These are phyloP conservation scores for Penstemon newberryi DNA, from an alignment of 257 asterid species.

Conservation along the genomic window DNA sequence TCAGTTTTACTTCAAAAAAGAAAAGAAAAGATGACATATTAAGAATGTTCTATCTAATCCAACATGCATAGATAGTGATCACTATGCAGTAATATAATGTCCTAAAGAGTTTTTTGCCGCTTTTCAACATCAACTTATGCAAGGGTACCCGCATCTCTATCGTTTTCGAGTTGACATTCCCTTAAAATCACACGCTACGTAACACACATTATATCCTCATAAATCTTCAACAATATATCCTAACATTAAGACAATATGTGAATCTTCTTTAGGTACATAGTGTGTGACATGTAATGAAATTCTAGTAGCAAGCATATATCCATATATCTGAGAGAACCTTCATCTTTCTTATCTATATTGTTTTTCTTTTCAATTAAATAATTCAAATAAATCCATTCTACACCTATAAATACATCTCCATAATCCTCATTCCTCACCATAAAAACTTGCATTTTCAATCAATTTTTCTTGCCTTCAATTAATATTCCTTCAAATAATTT, in stretches of 20 bases:
- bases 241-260: conserved; percentile 12
- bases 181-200: neutral
- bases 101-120: neutral
- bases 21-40: neutral
- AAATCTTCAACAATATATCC: neutral
- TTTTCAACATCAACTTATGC: conserved; percentile 19
- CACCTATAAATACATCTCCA: conserved; percentile 34
- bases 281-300: neutral
- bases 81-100: neutral
- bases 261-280: conserved; percentile 22
- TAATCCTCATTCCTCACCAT: conserved; percentile 21
- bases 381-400: neutral
- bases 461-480: neutral
- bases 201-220: neutral
- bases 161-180: conserved; percentile 31
- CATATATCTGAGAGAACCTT: conserved; percentile 32
- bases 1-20: neutral
- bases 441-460: neutral
- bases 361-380: conserved; percentile 2
- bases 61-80: neutral
- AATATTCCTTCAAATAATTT: no score
- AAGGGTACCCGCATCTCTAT: neutral
- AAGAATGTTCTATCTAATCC: conserved; percentile 16
- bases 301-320: conserved; percentile 22
- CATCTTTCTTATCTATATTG: conserved; percentile 1